Evolutionary conservation across 2,329 filamentous ascomycete species (phyloP).

Genomic region (Pestalotiopsis sp.): DNA sequence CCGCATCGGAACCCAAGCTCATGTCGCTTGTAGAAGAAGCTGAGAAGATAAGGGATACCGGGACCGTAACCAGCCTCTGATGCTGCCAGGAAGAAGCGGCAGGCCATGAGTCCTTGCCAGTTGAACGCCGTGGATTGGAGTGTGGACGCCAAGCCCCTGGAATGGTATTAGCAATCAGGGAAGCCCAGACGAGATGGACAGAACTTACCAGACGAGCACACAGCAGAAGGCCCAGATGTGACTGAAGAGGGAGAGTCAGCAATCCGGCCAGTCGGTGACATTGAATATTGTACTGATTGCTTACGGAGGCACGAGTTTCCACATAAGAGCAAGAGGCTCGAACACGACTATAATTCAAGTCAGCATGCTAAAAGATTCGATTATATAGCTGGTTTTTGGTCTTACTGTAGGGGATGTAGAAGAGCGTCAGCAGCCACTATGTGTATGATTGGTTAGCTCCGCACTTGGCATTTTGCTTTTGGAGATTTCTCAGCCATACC

Average conservation of each 20-base stretch:
- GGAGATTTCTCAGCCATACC: constrained; percentile 17
- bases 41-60: constrained; percentile 34
- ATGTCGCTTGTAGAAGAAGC: constrained; percentile 42
- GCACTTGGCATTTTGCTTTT: too few relatives aligned
- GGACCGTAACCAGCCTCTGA: constrained; percentile 34
- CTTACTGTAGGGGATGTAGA: constrained; percentile 45
- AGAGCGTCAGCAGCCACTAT: constrained; percentile 45
- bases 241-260: constrained; percentile 9
- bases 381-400: background rate
- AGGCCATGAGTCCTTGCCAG: constrained; percentile 31
- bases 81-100: constrained; percentile 31
- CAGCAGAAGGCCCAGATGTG: constrained; percentile 29
- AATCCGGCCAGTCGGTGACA: background rate
- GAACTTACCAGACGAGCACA: constrained; percentile 29
- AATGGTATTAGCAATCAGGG: constrained; percentile 4
- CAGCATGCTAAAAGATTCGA: background rate
- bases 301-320: constrained; percentile 42
- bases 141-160: constrained; percentile 31
- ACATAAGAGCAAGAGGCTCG: constrained; percentile 43
- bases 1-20: constrained; percentile 43
- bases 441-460: constrained; percentile 1
- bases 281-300: constrained; percentile 12
- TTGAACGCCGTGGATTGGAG: constrained; percentile 31
- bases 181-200: background rate
- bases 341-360: constrained; percentile 33